These are phyloP conservation scores for Tausonia pullulans DNA, from an alignment of 1,284 basidiomycete species.

Conservation along the genomic window DNA sequence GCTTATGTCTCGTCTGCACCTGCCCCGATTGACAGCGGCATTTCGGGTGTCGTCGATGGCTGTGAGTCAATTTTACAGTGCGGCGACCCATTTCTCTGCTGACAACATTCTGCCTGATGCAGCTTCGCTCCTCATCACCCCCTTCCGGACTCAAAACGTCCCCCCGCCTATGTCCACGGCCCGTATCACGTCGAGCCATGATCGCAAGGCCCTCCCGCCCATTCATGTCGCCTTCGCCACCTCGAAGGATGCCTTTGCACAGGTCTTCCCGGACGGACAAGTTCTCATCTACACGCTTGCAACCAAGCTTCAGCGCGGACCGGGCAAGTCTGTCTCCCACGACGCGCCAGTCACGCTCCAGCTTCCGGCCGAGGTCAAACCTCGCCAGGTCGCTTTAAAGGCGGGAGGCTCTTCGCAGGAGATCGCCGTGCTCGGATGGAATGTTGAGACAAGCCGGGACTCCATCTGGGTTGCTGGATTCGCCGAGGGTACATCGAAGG, in stretches of 20 bases:
- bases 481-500: neutral
- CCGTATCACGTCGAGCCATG: conserved; percentile 37
- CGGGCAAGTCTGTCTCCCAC: neutral
- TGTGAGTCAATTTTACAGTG: conserved; percentile 40
- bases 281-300: conserved; percentile 59
- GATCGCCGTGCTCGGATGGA: conserved; percentile 13
- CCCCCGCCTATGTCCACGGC: conserved; percentile 89
- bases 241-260: conserved; percentile 48
- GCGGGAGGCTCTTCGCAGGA: conserved; percentile 16
- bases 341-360: conserved; percentile 47
- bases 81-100: neutral
- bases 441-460: neutral
- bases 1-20: conserved; percentile 50
- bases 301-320: conserved; percentile 39
- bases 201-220: conserved; percentile 42
- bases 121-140: conserved; percentile 73
- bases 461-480: conserved; percentile 1
- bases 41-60: conserved; percentile 86
- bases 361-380: conserved; percentile 26
- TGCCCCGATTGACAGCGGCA: conserved; percentile 68
- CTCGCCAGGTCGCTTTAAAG: conserved; percentile 26
- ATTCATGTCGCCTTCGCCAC: conserved; percentile 56
- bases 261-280: conserved; percentile 44
- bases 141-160: conserved; percentile 85
- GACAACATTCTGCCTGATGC: conserved; percentile 6